Base-by-base conservation (phyloP, 345 rosid species). In the Isatis tinctoria region DNA sequence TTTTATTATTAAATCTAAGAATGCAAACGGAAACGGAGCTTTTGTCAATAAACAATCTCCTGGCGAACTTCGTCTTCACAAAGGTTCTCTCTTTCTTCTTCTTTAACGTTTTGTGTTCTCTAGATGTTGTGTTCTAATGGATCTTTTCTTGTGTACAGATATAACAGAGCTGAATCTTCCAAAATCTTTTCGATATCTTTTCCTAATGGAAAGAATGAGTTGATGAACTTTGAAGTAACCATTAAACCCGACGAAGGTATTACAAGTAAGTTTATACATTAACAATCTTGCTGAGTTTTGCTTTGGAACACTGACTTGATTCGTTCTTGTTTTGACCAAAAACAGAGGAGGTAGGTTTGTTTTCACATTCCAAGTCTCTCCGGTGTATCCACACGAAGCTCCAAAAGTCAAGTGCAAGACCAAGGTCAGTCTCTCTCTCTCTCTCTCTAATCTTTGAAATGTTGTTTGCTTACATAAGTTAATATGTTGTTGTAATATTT, bases 391-490 rank as follows among this genome's bases (percentile, higher is more conserved):
- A 10, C 98, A 95, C 10, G 97, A 95, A 69, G 91, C 98, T 64
- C 99, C 99, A 3, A 92, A 87, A 67, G 99, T 95, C 47, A 95
- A 95, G 79, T 90, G 99, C 83, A 95, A 90, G 88, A 95, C 97
- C 66, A 92, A 87, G 97, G 99, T 58, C 85, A 83, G n/a, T 22
- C 8, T 41, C n/a, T n/a, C n/a, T n/a, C n/a, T n/a, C n/a, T n/a
- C n/a, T 45, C 32, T 65, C 56, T 47, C 51, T 6, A 7, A 9
- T 33, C 44, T 39, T 9, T 28, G 1, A 14, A 35, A 18, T 35
- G 28, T 45, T 4, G 16, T 33, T 6, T 33, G 27, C 45, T 45
- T 12, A 20, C 10, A 20, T 14, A n/a, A 1, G 35, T n/a, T 3
- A 41, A 63, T 17, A 7, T 32, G 13, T 57, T 44, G 1, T 44